Percentiles rank a stretch among this genome's conserved stretches.
These are phyloP conservation scores for Magnusiomyces suaveolens DNA, from an alignment of 1,139 yeast genomes.

Conservation along the genomic window DNA sequence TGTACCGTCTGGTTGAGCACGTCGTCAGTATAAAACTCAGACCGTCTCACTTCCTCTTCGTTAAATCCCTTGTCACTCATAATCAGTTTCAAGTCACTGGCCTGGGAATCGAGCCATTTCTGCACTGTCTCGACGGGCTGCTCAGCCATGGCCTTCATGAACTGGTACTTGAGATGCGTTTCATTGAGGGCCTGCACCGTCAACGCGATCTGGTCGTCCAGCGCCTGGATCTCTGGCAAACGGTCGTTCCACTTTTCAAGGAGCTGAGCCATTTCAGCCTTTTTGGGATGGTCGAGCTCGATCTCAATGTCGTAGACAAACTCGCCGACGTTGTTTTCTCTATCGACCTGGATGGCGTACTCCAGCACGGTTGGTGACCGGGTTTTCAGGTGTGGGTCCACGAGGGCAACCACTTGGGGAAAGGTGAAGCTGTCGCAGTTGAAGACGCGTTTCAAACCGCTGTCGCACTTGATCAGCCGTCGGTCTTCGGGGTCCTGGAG, in stretches of 20 bases:
- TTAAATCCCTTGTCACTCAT: slow-evolving; percentile 83
- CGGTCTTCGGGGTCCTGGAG: slow-evolving; percentile 49
- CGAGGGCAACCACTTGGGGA: slow-evolving; percentile 62
- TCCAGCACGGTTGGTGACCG: slow-evolving; percentile 69
- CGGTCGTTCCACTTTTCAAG: slow-evolving; percentile 38
- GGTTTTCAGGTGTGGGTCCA: slow-evolving; percentile 58
- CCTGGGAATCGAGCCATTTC: slow-evolving; percentile 64
- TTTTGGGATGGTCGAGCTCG: slow-evolving; percentile 47
- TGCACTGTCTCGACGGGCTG: slow-evolving; percentile 71
- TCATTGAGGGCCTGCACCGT: slow-evolving; percentile 60
- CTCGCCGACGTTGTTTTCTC: slow-evolving; percentile 74
- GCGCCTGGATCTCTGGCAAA: slow-evolving; percentile 45
- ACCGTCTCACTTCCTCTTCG: slow-evolving; percentile 79
- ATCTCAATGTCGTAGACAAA: slow-evolving; percentile 65
- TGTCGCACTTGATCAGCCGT: slow-evolving; percentile 59
- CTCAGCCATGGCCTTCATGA: slow-evolving; percentile 61
- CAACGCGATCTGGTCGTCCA: slow-evolving; percentile 52
- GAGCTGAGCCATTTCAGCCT: slow-evolving; percentile 35
- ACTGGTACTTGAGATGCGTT: slow-evolving; percentile 54
- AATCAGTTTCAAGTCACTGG: slow-evolving; percentile 64
- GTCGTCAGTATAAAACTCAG: slow-evolving; percentile 71
- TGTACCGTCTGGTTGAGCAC: slow-evolving; percentile 68
- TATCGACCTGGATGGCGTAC: slow-evolving; percentile 65
- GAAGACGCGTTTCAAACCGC: slow-evolving; percentile 45
- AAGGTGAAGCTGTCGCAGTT: slow-evolving; percentile 41